Conservation (phyloP, 768 basidiomycete genomes). For the Tricholomella constricta region DNA sequence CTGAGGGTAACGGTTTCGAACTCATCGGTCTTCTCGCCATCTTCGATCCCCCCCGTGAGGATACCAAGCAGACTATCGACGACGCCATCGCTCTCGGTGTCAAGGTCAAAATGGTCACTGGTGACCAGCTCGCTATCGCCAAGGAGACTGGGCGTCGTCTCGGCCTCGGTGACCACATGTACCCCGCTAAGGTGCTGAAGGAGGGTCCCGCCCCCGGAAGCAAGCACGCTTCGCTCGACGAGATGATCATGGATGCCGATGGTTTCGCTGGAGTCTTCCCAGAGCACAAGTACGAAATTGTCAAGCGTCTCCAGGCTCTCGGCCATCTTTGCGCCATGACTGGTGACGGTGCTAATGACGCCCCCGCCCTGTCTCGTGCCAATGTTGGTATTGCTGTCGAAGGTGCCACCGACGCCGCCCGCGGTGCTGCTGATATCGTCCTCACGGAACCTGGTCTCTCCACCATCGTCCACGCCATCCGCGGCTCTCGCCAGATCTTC, state of each 20-base stretch:
- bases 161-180: slow-evolving; percentile 99
- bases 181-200: slow-evolving; percentile 98
- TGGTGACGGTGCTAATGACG: slow-evolving; percentile 99
- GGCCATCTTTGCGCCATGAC: slow-evolving; percentile 99
- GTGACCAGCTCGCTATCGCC: slow-evolving; percentile 98
- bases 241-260: slow-evolving; percentile 99
- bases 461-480: slow-evolving; percentile 98
- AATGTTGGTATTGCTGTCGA: slow-evolving; percentile 99
- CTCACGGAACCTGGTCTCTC: slow-evolving; percentile 98
- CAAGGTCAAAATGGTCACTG: slow-evolving; percentile 99
- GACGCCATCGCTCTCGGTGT: slow-evolving; percentile 96
- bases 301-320: slow-evolving; percentile 95
- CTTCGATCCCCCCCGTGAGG: slow-evolving; percentile 96
- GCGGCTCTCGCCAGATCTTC: slow-evolving; percentile 98
- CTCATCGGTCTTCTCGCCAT: slow-evolving; percentile 96
- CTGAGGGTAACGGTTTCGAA: slow-evolving; percentile 95
- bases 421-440: slow-evolving; percentile 98
- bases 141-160: slow-evolving; percentile 99
- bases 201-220: slow-evolving; percentile 88
- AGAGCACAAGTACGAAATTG: slow-evolving; percentile 99
- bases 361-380: slow-evolving; percentile 95
- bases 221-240: slow-evolving; percentile 84
- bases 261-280: slow-evolving; percentile 99
- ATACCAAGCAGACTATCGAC: slow-evolving; percentile 99
- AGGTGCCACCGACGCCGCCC: slow-evolving; percentile 98